Base-by-base conservation (phyloP, 169 alveolate species). In the Blepharisma undulans region DNA sequence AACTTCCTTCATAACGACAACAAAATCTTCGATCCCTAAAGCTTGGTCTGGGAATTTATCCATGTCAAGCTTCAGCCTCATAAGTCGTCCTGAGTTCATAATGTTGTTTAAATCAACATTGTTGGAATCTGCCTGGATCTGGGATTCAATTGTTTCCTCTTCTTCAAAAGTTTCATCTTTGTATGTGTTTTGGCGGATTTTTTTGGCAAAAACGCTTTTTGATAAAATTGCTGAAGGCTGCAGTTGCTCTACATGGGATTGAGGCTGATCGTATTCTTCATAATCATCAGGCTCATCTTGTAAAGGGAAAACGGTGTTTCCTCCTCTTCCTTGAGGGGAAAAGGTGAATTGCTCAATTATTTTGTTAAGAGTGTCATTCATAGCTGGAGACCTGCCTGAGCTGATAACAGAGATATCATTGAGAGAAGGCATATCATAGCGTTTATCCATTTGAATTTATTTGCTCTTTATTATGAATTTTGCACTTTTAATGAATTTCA, bases 121-220 rank as follows among this genome's bases (percentile, higher is more conserved):
- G 27, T 59, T 34, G 29, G 34, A 0, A 36, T 60, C 77, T 3
- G 71, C 74, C 29, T 22, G 71, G 33, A 82, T 25, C 19, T 82
- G 89, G 0, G 36, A 22, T 82, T 82, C 89, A 82, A 82, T 82
- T 21, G 89, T 82, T 82, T 82, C 89, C 60, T 82, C 89, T 22
- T 25, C 34, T 59, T 82, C 89, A 36, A 72, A 72, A 82, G 89
- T 22, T 82, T 82, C 89, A 32, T 34, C 78, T 48, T 82, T 82
- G 89, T 82, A 82, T 30, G 36, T 74, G 76, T 82, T 82, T 48
- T 82, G 89, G 22, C 77, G 27, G 48, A 82, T 82, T 82, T 82
- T 82, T 33, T 82, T 82, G 33, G 89, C 89, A 59, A 82, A 82
- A 32, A 60, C 89, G 18, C 89, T 82, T 22, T 82, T 82, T 10